phyloP scores from a whole-genome alignment of 2,329 filamentous ascomycete genomes.

The Colletotrichum sp. region DNA sequence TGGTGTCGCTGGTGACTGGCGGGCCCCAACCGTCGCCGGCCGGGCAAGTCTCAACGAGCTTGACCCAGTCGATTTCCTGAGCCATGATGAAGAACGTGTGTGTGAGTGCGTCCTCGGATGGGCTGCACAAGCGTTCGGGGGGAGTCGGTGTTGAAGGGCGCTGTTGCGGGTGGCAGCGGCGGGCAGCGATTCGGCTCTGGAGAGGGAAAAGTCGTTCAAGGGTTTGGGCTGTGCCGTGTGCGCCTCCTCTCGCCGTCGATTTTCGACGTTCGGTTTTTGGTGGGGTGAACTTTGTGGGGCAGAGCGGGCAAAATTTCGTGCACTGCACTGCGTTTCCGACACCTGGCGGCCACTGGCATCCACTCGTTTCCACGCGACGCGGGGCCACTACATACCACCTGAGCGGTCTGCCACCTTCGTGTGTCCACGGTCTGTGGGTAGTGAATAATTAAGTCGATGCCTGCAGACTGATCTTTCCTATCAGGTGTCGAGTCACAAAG shows the following conservation, averaged over 20 bases:
- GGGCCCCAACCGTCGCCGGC: constrained; percentile 89
- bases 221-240: constrained; percentile 13
- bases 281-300: constrained; percentile 26
- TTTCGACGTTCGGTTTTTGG: constrained; percentile 24
- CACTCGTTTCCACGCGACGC: constrained; percentile 13
- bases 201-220: constrained; percentile 22
- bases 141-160: neutral
- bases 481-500: neutral
- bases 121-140: neutral
- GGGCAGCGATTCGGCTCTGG: constrained; percentile 17
- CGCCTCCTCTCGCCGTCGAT: constrained; percentile 21
- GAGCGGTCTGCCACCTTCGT: neutral
- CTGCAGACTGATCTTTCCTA: neutral
- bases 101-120: neutral
- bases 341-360: neutral
- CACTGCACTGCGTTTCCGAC: neutral
- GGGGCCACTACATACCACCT: neutral
- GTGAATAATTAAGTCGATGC: neutral
- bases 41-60: constrained; percentile 75
- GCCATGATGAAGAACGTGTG: constrained; percentile 41
- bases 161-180: constrained; percentile 9
- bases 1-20: constrained; percentile 80
- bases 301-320: constrained; percentile 23
- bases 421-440: neutral
- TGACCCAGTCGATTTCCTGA: constrained; percentile 61